These are phyloP conservation scores for Laburnicola sp. DNA, from an alignment of 2,329 filamentous ascomycete genomes.

Conservation along the genomic window DNA sequence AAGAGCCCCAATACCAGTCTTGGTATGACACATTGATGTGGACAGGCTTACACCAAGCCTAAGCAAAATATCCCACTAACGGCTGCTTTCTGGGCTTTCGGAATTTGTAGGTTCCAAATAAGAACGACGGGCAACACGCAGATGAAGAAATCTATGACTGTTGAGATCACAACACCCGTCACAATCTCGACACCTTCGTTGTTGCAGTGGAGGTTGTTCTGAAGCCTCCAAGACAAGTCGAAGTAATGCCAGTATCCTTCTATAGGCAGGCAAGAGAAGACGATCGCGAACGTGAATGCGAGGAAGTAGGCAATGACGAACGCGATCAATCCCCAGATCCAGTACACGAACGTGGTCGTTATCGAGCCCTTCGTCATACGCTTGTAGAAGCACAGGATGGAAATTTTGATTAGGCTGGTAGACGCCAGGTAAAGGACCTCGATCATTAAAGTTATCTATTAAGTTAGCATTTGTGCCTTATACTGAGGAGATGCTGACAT, in stretches of 20 bases:
- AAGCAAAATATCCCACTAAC: conserved; percentile 51
- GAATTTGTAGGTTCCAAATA: conserved; percentile 50
- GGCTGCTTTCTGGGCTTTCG: conserved; percentile 49
- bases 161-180: conserved; percentile 44
- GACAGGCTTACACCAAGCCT: conserved; percentile 45
- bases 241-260: conserved; percentile 48
- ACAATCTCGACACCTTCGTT: conserved; percentile 47
- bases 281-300: conserved; percentile 41
- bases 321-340: conserved; percentile 43
- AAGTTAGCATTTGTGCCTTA: not conserved
- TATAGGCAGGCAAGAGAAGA: conserved; percentile 45
- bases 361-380: conserved; percentile 44
- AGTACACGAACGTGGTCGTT: conserved; percentile 42
- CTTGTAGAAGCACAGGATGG: conserved; percentile 48
- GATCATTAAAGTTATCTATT: conserved; percentile 35
- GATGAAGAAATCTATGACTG: conserved; percentile 47
- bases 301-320: conserved; percentile 47
- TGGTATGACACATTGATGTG: not conserved
- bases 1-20: not conserved
- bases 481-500: not conserved
- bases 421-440: conserved; percentile 36
- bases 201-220: conserved; percentile 40
- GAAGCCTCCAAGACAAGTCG: conserved; percentile 35
- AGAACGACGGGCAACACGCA: conserved; percentile 49
- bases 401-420: conserved; percentile 38